Evolutionary conservation across 495 filamentous ascomycete species (phyloP), one percentile per base, ranked within the genome.

Genomic region (Xylaria intraflava): DNA sequence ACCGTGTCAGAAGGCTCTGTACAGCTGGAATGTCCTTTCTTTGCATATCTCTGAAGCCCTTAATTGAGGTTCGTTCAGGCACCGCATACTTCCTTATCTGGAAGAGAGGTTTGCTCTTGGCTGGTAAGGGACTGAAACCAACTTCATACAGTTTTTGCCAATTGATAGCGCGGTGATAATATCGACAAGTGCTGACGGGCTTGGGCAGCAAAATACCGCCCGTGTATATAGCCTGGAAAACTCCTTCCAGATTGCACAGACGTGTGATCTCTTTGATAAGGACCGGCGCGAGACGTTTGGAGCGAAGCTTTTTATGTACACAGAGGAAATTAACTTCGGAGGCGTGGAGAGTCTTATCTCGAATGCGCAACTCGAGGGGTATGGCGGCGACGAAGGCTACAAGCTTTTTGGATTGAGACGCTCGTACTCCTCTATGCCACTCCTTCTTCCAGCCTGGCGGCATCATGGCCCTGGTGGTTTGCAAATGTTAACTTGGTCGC

Each of bases 311-410:
- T 77, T 96, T 97, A 78, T 97, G 94, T 56, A 97, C 83, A 66
- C 89, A 94, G 47, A 98, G 86, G 75, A 95, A 97, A 72, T 98
- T 97, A 72, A 97, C 90, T 66, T 98, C 93, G 29, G 86, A 90
- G 49, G 84, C 83, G 47, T 83, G 83, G 59, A 97, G 68, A 42
- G 78, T 70, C 44, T 87, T 86, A 42, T 83, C 74, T 24, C 90
- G 88, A 19, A 97, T 85, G 44, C 87, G 88, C 24, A 97, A 70
- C 42, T 82, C 76, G 39, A 89, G 83, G 1, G 94, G 93, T 7
- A 96, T 86, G 58, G 88, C 93, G 39, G 88, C 92, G 54, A 98
- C 97, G 66, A 95, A 96, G 42, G 90, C 93, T 49, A 95, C 89
- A 14, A 98, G 79, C 61, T 88, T 94, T 55, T 75, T 77, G 17